phyloP scores from a whole-genome alignment of 179 eudicot species.

The Gypsophila paniculata region DNA sequence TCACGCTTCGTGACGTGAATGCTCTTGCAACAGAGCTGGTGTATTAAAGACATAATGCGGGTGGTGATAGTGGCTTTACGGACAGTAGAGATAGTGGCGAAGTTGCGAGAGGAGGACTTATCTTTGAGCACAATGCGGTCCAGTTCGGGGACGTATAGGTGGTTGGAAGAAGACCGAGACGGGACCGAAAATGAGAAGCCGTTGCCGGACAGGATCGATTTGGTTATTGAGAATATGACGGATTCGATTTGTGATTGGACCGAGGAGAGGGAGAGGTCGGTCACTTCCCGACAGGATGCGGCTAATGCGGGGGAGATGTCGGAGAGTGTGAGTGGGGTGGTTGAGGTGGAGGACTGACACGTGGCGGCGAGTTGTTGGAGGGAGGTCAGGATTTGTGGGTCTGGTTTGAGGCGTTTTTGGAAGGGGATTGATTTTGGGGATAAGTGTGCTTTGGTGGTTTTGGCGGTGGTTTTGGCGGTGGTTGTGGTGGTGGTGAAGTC shows the following conservation, averaged over 20 bases:
- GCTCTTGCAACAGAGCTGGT: slow-evolving; percentile 56
- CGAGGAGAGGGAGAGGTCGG: slow-evolving; percentile 74
- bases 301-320: slow-evolving; percentile 53
- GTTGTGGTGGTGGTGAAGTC: slow-evolving; percentile 1
- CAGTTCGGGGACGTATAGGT: slow-evolving; percentile 80
- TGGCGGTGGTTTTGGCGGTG: slow-evolving; percentile 9
- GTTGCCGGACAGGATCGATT: slow-evolving; percentile 64
- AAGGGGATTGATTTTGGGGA: slow-evolving; percentile 41
- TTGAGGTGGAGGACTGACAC: slow-evolving; percentile 32
- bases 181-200: slow-evolving; percentile 85
- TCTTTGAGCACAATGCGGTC: slow-evolving; percentile 86
- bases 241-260: slow-evolving; percentile 70
- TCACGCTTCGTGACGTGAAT: slow-evolving; percentile 97
- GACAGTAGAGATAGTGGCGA: slow-evolving; percentile 60
- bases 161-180: slow-evolving; percentile 74
- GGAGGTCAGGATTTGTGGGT: slow-evolving; percentile 45
- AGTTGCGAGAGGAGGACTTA: slow-evolving; percentile 62
- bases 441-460: slow-evolving; percentile 16
- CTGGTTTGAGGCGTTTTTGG: slow-evolving; percentile 67
- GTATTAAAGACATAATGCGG: slow-evolving; percentile 64
- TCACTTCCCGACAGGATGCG: slow-evolving; percentile 72
- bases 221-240: slow-evolving; percentile 51
- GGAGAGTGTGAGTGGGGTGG: slow-evolving; percentile 48
- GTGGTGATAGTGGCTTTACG: slow-evolving; percentile 78
- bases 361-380: slow-evolving; percentile 42